Evolutionary conservation across 148 eudicot genomes (phyloP).

Genomic region (Polygonum maritimum): DNA sequence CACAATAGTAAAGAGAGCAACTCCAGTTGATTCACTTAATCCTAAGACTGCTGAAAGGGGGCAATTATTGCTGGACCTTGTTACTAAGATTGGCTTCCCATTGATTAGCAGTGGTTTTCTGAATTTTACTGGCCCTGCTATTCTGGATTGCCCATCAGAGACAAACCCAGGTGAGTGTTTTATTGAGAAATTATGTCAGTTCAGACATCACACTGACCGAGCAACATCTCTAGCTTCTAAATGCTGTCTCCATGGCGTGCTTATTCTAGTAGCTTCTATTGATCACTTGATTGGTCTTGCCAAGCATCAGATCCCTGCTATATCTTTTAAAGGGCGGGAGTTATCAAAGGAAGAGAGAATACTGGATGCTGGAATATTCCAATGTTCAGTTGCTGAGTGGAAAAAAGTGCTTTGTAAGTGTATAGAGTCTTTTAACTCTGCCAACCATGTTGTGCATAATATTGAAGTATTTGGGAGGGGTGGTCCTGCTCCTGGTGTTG

Average conservation of each 20-base stretch:
- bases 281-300: slow-evolving; percentile 52
- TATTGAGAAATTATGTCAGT: slow-evolving; percentile 36
- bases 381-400: slow-evolving; percentile 34
- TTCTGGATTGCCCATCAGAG: slow-evolving; percentile 14
- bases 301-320: slow-evolving; percentile 16
- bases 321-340: slow-evolving; percentile 11
- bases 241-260: slow-evolving; percentile 53
- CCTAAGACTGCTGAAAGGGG: slow-evolving; percentile 21
- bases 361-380: slow-evolving; percentile 48
- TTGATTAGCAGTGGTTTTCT: slow-evolving; percentile 43
- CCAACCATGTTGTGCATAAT: slow-evolving; percentile 34
- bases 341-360: slow-evolving; percentile 28
- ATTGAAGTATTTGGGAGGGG: slow-evolving; percentile 83
- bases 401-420: slow-evolving; percentile 30
- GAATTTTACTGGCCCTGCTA: slow-evolving; percentile 25
- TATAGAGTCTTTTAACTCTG: slow-evolving; percentile 36
- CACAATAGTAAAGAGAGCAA: slow-evolving; percentile 46
- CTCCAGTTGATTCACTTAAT: slow-evolving; percentile 35
- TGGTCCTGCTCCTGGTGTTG: slow-evolving; percentile 95
- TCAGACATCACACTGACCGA: slow-evolving; percentile 38
- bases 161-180: slow-evolving; percentile 25
- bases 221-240: slow-evolving; percentile 59
- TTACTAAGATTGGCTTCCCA: slow-evolving; percentile 45
- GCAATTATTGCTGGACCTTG: slow-evolving; percentile 59
- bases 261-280: slow-evolving; percentile 40